Conservation (phyloP, 139 green algal species). For the Pleodorina starrii region DNA sequence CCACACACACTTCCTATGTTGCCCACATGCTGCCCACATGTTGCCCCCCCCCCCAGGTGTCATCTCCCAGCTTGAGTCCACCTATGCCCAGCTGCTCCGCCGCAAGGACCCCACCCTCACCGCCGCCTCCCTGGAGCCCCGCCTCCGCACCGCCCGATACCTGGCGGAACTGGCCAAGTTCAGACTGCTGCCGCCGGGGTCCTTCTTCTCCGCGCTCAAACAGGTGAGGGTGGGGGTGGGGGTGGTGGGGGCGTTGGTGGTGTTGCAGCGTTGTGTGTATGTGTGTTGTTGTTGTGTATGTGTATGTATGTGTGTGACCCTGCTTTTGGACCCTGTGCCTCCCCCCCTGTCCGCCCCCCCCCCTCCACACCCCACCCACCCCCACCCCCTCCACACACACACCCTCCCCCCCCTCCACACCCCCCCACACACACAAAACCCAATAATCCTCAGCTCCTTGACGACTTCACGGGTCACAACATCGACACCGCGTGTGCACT, state of each 20-base stretch:
- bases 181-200: conserved; percentile 56
- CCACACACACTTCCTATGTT: no score
- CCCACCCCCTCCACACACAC: not conserved
- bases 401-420: conserved; percentile 12
- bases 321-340: not conserved
- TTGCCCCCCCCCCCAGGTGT: no score
- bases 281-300: not conserved
- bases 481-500: conserved; percentile 90
- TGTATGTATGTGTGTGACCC: not conserved
- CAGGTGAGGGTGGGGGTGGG: not conserved
- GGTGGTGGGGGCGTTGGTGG: not conserved
- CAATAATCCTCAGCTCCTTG: conserved; percentile 73
- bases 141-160: conserved; percentile 85
- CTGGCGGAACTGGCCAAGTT: conserved; percentile 96
- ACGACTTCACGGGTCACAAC: conserved; percentile 92
- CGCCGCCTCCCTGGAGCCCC: conserved; percentile 77
- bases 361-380: not conserved
- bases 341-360: not conserved
- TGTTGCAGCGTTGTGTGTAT: not conserved
- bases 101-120: conserved; percentile 77
- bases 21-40: no score
- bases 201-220: conserved; percentile 75
- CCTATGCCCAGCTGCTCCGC: conserved; percentile 79
- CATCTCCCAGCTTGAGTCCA: conserved; percentile 76
- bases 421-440: no score